Conservation (phyloP, 139 green algal species). For the Pedinophyceae sp. region DNA sequence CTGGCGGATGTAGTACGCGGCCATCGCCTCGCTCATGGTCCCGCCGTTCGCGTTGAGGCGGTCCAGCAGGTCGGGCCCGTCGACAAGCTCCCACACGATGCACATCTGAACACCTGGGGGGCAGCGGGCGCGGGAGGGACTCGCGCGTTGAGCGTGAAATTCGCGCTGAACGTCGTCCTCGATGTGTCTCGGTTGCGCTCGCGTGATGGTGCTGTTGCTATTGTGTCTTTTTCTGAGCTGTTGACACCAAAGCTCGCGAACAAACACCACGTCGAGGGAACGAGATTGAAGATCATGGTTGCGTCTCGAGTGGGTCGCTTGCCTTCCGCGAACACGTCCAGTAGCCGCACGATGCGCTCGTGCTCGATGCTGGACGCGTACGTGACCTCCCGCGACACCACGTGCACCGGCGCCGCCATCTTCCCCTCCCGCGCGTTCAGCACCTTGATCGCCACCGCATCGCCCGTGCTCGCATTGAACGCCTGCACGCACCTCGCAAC, state of each 20-base stretch:
- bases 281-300: background rate
- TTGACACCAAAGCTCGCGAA: no score
- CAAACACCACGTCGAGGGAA: no score
- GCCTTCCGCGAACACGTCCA: conserved; percentile 44
- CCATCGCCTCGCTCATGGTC: conserved; percentile 35
- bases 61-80: conserved; percentile 65
- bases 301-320: no score
- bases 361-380: conserved; percentile 12
- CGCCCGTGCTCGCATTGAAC: no score
- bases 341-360: conserved; percentile 42
- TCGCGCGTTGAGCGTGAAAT: background rate
- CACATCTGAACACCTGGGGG: background rate
- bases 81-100: conserved; percentile 67
- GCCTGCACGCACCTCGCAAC: no score
- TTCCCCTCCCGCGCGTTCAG: conserved; percentile 18
- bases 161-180: conserved; percentile 6
- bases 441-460: conserved; percentile 5
- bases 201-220: no score
- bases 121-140: background rate
- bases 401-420: background rate
- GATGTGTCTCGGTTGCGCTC: conserved; percentile 25
- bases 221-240: no score
- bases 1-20: conserved; percentile 51
- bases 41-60: conserved; percentile 51
- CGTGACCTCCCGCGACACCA: conserved; percentile 11